Evolutionary conservation across 169 alveolate species (phyloP), one percentile per base, ranked within the genome.

Genomic region (Plasmodium ovale): DNA sequence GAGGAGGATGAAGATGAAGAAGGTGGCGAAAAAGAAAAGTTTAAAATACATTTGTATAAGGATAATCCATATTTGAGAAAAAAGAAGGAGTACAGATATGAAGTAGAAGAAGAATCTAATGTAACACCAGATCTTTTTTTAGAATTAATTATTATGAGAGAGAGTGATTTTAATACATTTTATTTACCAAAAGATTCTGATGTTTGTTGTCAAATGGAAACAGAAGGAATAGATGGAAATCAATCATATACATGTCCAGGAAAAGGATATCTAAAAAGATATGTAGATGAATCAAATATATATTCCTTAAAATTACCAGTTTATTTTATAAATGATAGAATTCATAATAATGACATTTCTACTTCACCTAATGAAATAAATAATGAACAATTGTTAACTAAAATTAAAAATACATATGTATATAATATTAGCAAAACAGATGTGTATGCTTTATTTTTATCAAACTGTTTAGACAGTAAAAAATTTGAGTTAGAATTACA

Each of bases 391-490:
- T 64, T 85, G 35, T 42, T 69, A 85, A 58, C 67, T 21, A 54
- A 9, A 68, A 54, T 69, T 16, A 62, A 85, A 54, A 39, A 31
- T 49, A 10, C 25, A 7, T 35, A 19, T 85, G 29, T 69, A 7
- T 85, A 67, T 42, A 69, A 85, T 14, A 68, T 85, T 37, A 64
- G 54, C 12, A 68, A 85, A 1, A 85, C 91, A 21, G 71, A 69
- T 85, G 53, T 85, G 25, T 85, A 85, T 71, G 87, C 91, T 21
- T 54, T 85, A 56, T 85, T 85, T 85, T 67, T 85, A 51, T 85
- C 91, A 54, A 85, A 85, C 14, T 85, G 91, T 69, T 14, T 47
- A n/a, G 84, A 85, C 33, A 68, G 91, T 68, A 67, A 85, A 85
- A 68, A 42, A 7, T 85, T 35, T 42, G 91, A 85, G 19, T 68